These are phyloP conservation scores for Hyphodiscus sp. DNA, from an alignment of 2,329 filamentous ascomycete genomes.

Conservation along the genomic window DNA sequence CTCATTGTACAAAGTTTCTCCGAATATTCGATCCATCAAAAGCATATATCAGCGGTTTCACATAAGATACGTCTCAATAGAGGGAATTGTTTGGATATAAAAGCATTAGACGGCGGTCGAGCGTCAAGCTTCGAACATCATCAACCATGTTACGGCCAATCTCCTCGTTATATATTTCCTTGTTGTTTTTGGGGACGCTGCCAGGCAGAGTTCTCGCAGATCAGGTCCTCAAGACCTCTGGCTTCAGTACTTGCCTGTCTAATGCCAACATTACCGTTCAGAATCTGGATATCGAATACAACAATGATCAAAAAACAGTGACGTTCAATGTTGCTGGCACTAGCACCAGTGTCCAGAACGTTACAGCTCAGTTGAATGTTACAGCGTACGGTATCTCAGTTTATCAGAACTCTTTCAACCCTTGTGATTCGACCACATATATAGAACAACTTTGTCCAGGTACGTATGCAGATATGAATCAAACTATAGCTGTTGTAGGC, in stretches of 20 bases:
- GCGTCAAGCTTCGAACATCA: conserved; percentile 4
- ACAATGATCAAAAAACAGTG: conserved; percentile 66
- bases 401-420: conserved; percentile 76
- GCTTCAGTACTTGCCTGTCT: conserved; percentile 67
- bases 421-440: conserved; percentile 62
- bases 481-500: background rate
- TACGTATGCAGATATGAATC: conserved; percentile 27
- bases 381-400: conserved; percentile 66
- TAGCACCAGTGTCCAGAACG: conserved; percentile 68
- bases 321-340: conserved; percentile 77
- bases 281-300: conserved; percentile 70
- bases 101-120: conserved; percentile 5
- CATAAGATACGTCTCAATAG: conserved; percentile 8
- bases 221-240: conserved; percentile 72
- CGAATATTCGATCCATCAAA: background rate
- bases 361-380: conserved; percentile 52
- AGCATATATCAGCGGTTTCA: conserved; percentile 2
- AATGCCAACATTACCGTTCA: conserved; percentile 60
- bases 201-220: conserved; percentile 46
- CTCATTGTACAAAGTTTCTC: background rate
- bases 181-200: conserved; percentile 25
- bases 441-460: conserved; percentile 75
- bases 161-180: conserved; percentile 24
- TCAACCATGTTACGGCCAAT: conserved; percentile 25
- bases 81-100: background rate